A percentile compares a stretch with the other conserved stretches of the same genome.
Conservation (phyloP, 225 moss, liverwort and hornwort genomes). For the Ulota crispa region DNA sequence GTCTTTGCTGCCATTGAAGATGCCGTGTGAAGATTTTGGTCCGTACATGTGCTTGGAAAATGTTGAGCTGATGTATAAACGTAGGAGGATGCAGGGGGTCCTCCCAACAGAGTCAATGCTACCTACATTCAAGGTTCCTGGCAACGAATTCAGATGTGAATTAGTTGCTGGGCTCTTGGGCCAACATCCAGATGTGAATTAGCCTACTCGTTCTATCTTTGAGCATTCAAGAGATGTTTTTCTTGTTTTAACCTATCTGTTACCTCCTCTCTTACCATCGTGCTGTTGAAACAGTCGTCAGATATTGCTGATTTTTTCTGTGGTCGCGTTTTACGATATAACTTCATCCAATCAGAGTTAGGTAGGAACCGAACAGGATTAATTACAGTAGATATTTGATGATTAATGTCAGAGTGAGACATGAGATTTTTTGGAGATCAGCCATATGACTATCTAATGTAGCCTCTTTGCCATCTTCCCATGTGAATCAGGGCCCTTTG, state of each 20-base stretch:
- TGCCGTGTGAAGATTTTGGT: conserved; percentile 15
- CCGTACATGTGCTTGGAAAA: conserved; percentile 18
- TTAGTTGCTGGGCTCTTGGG: conserved; percentile 39
- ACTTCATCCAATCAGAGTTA: conserved; percentile 36
- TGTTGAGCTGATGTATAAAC: conserved; percentile 28
- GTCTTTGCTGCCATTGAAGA: conserved; percentile 16
- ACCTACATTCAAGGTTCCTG: conserved; percentile 39
- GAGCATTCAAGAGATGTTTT: conserved; percentile 31
- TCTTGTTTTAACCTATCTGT: conserved; percentile 24
- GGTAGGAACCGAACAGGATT: conserved; percentile 9
- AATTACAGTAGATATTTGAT: conserved; percentile 6
- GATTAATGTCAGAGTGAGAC: conserved; percentile 19
- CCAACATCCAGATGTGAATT: conserved; percentile 45
- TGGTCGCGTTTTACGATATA: conserved; percentile 2
- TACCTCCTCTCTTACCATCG: conserved; percentile 24
- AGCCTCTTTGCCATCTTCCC: conserved; percentile 20
- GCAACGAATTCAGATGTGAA: conserved; percentile 47
- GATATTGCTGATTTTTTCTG: conserved; percentile 19
- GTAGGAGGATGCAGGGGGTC: conserved; percentile 46
- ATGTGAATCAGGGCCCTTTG: conserved; percentile 34
- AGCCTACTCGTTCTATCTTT: conserved; percentile 25
- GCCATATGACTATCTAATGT: conserved; percentile 25
- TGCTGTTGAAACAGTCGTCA: conserved; percentile 21
- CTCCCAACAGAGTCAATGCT: conserved; percentile 33
- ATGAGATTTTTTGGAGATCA: conserved; percentile 12